Evolutionary conservation across 2,329 filamentous ascomycete genomes (phyloP), one percentile per base, ranked within the genome.

Genomic region (Phialocephala subalpina): DNA sequence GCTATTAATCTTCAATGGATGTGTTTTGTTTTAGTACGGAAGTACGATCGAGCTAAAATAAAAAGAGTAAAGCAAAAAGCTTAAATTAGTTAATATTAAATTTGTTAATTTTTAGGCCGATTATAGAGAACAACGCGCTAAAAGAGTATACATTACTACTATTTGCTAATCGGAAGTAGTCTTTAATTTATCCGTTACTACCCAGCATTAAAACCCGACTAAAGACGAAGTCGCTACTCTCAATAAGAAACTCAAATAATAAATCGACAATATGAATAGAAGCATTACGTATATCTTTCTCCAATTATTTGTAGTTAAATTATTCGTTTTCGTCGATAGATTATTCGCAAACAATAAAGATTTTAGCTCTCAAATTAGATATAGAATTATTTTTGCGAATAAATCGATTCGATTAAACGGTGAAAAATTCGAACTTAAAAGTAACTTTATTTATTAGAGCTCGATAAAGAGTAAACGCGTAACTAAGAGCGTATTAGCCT

Each of bases 331-430:
- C 38, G 29, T 68, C 1, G 35, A 72, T 55, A 36, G 35, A n/a
- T 71, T 57, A 1, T 71, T 71, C 58, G 59, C 47, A 18, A 72
- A 72, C 49, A 70, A 71, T 38, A 61, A 65, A 52, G 63, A 72
- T 52, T 55, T 72, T 6, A 70, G 52, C 29, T 71, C 58, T 3
- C 40, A 72, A 36, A 65, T 73, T 36, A 60, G 69, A 42, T 70
- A 62, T 59, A 38, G 64, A 12, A 69, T 72, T 33, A 55, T 69
- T 20, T 20, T 73, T 29, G 57, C 38, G 6, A 72, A 71, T 57
- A 36, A 67, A 40, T 25, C 3, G 16, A 9, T 27, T 22, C n/a
- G n/a, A n/a, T n/a, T n/a, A 11, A 27, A 9, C 14, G 27, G 66
- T 4, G 49, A 65, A 4, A 20, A 49, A 16, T 70, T 71, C 45